These are phyloP conservation scores for Aspergillus ochraceus DNA, from an alignment of 2,329 filamentous ascomycete species.

Conservation along the genomic window DNA sequence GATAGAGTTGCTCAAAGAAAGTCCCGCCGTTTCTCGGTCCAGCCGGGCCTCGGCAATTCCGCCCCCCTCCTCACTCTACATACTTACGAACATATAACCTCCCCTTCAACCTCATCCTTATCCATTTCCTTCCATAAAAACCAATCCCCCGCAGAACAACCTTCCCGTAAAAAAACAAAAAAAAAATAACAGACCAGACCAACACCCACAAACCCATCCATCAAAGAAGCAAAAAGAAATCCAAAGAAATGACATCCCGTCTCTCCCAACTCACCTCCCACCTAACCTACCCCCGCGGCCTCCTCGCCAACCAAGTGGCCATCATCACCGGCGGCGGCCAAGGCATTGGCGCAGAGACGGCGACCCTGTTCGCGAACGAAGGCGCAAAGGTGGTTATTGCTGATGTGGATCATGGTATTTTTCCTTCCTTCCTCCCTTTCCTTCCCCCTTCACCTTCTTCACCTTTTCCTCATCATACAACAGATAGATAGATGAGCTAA, in stretches of 20 bases:
- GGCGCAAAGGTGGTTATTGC: conserved; percentile 81
- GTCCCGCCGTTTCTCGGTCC: background rate
- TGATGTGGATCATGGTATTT: conserved; percentile 73
- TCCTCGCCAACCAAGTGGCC: conserved; percentile 76
- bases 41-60: conserved; percentile 12
- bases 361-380: conserved; percentile 80
- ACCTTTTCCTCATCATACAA: no score
- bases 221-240: conserved; percentile 1
- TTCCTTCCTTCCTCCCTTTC: conserved; percentile 22
- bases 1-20: no score
- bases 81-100: background rate
- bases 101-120: background rate
- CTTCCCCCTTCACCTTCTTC: no score
- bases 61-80: background rate
- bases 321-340: conserved; percentile 87
- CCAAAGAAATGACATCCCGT: conserved; percentile 48
- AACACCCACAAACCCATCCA: background rate
- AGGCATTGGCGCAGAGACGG: conserved; percentile 84
- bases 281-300: conserved; percentile 77
- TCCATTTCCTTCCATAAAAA: background rate
- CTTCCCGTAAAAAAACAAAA: no score
- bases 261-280: conserved; percentile 72
- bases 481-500: no score
- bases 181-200: no score
- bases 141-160: no score